Conservation (phyloP, 2,329 filamentous ascomycete species). For the Ophiostoma angusticollis region DNA sequence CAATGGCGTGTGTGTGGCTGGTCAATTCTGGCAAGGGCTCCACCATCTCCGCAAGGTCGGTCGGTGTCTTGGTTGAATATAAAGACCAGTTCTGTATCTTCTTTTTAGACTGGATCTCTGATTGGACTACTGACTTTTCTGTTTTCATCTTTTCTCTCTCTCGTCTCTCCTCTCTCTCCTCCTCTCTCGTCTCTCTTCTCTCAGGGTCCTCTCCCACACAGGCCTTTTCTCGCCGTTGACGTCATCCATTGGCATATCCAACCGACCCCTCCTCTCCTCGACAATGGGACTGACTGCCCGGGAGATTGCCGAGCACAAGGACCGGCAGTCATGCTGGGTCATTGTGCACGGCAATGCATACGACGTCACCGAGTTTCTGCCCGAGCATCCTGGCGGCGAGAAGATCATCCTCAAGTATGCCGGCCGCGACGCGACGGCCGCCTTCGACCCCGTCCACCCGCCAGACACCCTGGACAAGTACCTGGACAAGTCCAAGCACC, state of each 20-base stretch:
- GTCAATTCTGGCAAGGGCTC: slow-evolving; percentile 2
- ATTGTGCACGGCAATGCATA: slow-evolving; percentile 19
- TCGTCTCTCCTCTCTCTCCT: no score
- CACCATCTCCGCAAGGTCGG: no score
- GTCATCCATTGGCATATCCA: not conserved
- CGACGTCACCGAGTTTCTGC: slow-evolving; percentile 26
- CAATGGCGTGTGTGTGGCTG: slow-evolving; percentile 5
- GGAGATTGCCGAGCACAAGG: slow-evolving; percentile 24
- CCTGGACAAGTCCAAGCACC: slow-evolving; percentile 71
- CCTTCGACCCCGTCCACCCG: slow-evolving; percentile 79
- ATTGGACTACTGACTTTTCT: no score
- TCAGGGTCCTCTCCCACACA: not conserved
- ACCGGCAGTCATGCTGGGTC: slow-evolving; percentile 25
- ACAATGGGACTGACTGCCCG: slow-evolving; percentile 18
- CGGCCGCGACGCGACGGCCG: slow-evolving; percentile 85
- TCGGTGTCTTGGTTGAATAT: no score
- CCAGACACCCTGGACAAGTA: slow-evolving; percentile 80
- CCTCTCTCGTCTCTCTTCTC: not conserved
- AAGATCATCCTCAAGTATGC: slow-evolving; percentile 97
- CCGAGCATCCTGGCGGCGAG: slow-evolving; percentile 75
- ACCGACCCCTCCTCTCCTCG: not conserved
- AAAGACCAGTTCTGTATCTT: not conserved
- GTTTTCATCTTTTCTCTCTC: no score
- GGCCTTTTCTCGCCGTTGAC: not conserved
- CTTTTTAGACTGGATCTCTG: no score